Evolutionary conservation across 2,329 filamentous ascomycete species (phyloP), one percentile per base, ranked within the genome.

Genomic region (Hymenoscyphus linearis): DNA sequence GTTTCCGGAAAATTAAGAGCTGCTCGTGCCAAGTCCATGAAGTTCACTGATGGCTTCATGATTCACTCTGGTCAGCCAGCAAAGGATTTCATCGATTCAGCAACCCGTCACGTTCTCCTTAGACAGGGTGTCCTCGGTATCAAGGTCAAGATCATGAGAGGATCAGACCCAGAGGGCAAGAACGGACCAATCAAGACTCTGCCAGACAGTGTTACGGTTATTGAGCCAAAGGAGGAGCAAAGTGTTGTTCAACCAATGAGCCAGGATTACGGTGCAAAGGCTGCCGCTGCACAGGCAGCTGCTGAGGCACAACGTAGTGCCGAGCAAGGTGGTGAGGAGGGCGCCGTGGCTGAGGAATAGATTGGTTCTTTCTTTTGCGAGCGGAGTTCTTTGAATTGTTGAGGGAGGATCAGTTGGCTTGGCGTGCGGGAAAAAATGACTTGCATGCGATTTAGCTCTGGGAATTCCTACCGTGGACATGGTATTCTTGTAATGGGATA

Each of bases 21-120:
- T 79, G 95, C 95, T 76, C 92, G 95, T 85, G 95, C 95, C 82
- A 99, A 99, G 91, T 91, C 86, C 84, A 99, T 99, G 95, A 99
- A 99, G 89, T 99, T 99, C 89, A 99, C 95, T 81, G 93, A 99
- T 81, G 95, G 95, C 79, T 99, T 99, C 91, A 99, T 99, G 95
- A 99, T 99, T 83, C 95, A 99, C 91, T 99, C 95, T 76, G 95
- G 95, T 83, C 95, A 99, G 81, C 95, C 95, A 76, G 95, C 93
- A 77, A 93, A 96, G 83, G 95, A 99, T 84, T 99, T 99, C 85
- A 99, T 99, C 80, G 95, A 99, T 86, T 86, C 83, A 76, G 96
- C 96, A 74, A 98, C 95, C 76, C 95, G 95, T 75, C 95, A 99
- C 91, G 95, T 99, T 75, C 92, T 99, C 72, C 93, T 99, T 80